Percentiles rank a stretch among this genome's conserved stretches.
phyloP scores from a whole-genome alignment of 2,329 filamentous ascomycete genomes.

The Neonectria neomacrospora region DNA sequence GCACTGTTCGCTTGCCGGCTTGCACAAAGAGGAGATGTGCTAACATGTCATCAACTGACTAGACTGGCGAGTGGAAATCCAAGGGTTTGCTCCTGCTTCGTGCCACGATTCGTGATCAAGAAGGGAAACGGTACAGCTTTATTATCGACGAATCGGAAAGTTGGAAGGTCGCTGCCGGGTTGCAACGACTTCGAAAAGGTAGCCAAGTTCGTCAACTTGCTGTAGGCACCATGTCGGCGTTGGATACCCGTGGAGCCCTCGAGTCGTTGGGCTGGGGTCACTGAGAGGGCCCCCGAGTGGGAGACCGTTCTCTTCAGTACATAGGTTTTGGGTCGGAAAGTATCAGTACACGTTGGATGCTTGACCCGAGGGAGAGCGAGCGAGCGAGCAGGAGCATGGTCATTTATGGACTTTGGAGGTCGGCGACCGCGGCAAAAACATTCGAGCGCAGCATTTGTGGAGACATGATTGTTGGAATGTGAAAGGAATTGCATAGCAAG shows the following conservation, averaged over 20 bases:
- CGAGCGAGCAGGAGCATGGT: conserved; percentile 26
- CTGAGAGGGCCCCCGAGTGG: conserved; percentile 33
- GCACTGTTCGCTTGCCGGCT: conserved; percentile 67
- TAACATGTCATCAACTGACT: conserved; percentile 54
- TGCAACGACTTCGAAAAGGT: conserved; percentile 70
- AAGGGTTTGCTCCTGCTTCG: conserved; percentile 71
- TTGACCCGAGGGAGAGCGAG: conserved; percentile 25
- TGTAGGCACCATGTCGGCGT: conserved; percentile 64
- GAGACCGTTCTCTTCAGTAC: conserved; percentile 38
- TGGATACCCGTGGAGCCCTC: conserved; percentile 65
- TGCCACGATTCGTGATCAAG: conserved; percentile 72
- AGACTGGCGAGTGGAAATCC: conserved; percentile 65
- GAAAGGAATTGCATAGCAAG: conserved; percentile 45
- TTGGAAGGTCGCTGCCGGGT: conserved; percentile 73
- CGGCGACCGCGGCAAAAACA: conserved; percentile 38
- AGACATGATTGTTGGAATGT: conserved; percentile 47
- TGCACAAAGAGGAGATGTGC: conserved; percentile 57
- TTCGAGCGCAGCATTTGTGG: conserved; percentile 41
- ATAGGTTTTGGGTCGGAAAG: conserved; percentile 41
- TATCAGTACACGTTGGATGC: conserved; percentile 29
- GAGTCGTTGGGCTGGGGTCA: conserved; percentile 67
- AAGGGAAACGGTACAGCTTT: conserved; percentile 74
- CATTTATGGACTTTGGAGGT: conserved; percentile 35
- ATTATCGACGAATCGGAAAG: conserved; percentile 72
- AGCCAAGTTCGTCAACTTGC: conserved; percentile 69